phyloP scores from a whole-genome alignment of 805 yeast genomes.

The Ogataea paradorogensis region DNA sequence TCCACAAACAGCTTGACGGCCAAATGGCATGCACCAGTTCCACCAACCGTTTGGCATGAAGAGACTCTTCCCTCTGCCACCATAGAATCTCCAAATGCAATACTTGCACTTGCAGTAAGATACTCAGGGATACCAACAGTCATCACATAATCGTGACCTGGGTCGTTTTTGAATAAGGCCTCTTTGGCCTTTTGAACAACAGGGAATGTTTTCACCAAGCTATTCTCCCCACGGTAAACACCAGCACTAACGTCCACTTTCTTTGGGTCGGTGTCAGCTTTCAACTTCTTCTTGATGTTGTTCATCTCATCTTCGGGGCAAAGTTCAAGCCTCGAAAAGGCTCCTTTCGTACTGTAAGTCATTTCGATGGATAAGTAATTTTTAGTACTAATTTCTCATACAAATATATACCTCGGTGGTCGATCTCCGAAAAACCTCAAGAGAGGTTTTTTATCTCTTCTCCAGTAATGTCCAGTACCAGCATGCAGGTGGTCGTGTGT shows the following conservation, averaged over 20 bases:
- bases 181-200: constrained; percentile 22
- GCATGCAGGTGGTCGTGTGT: constrained; percentile 38
- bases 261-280: constrained; percentile 30
- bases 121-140: constrained; percentile 42
- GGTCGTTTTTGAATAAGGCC: constrained; percentile 33
- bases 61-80: constrained; percentile 36
- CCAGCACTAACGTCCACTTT: constrained; percentile 45
- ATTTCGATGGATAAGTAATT: neutral
- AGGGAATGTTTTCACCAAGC: constrained; percentile 38
- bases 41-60: constrained; percentile 47
- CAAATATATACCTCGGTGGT: neutral
- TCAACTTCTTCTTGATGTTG: constrained; percentile 8
- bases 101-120: constrained; percentile 33
- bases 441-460: constrained; percentile 15
- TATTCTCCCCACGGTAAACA: constrained; percentile 42
- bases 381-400: neutral
- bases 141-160: constrained; percentile 44
- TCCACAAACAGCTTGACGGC: constrained; percentile 44
- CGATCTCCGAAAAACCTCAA: neutral
- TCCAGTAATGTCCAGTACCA: constrained; percentile 34
- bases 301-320: constrained; percentile 17
- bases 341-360: neutral
- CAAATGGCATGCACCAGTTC: constrained; percentile 48
- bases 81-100: constrained; percentile 35
- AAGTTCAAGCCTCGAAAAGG: constrained; percentile 1